phyloP scores from a whole-genome alignment of 2,329 filamentous ascomycete species.

The Ceratocystis smalleyi region DNA sequence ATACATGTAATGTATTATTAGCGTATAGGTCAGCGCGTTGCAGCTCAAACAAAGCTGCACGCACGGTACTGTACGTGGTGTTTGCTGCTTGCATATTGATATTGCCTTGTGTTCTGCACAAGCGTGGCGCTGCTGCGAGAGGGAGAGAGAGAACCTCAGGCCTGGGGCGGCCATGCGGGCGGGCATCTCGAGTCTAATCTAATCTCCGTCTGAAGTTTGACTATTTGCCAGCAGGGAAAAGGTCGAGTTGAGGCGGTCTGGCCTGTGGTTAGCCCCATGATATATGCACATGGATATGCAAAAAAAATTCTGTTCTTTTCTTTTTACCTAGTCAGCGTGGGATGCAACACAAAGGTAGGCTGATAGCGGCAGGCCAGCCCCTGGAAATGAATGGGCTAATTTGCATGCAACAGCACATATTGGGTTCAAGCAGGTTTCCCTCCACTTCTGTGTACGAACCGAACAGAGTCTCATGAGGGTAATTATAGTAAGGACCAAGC shows the following conservation, averaged over 20 bases:
- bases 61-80: background rate
- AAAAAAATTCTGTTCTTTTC: background rate
- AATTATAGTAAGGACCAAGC: background rate
- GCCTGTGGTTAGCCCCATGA: background rate
- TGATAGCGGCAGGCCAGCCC: background rate
- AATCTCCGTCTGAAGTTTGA: constrained; percentile 5
- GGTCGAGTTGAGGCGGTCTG: background rate
- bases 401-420: background rate
- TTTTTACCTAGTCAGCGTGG: background rate
- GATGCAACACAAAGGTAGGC: background rate
- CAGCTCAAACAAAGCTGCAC: background rate
- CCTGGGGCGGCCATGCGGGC: background rate
- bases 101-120: background rate
- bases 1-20: background rate
- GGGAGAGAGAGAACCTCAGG: background rate
- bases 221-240: background rate
- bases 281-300: background rate
- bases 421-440: background rate
- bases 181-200: background rate
- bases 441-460: background rate
- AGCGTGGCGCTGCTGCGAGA: background rate
- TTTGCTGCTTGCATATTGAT: background rate
- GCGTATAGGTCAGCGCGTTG: background rate
- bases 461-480: background rate
- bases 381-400: background rate